Base-by-base conservation (phyloP, 306 rosid genomes). In the Vicia faba region DNA sequence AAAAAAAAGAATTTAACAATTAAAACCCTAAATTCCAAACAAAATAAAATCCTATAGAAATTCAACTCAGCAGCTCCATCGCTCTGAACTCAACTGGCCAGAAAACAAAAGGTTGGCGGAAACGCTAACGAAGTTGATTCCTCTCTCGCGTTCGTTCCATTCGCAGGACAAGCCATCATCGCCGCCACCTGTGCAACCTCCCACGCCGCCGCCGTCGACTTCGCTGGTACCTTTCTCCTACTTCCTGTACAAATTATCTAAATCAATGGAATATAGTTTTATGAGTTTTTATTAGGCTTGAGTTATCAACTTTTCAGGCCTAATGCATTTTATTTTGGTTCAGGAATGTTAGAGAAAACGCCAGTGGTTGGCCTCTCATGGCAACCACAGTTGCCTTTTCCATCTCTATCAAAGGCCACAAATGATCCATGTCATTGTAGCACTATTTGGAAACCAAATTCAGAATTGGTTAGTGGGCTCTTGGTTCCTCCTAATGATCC, bases 381-480 rank as follows among this genome's bases (percentile, higher is more conserved):
- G 98, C 82, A 83, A 72, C 98, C 91, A 18, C 86, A 83, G 74
- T 54, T 92, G 67, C 81, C 86, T 8, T 78, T 74, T 36, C 70
- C 63, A 5, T 75, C 88, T 1, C 75, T 88, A 13, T 79, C 73
- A 3, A 73, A 78, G 7, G 18, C 72, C 10, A 68, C 55, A 49
- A 40, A 48, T 39, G 54, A 43, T 33, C 68, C 54, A 15, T 54
- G 84, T 60, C 48, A 8, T 60, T 12, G 44, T n/a, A 75, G 69
- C 61, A 43, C 55, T 15, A 78, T 83, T 71, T 87, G 89, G 92
- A 87, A 82, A 81, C 79, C 87, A 35, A 79, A 69, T 44, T 25
- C 84, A 0, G 84, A 89, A 83, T 91, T 93, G 49, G 84, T 92
- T 48, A 89, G 86, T 69, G 96, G 96, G 13, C 89, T 92, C 31